Conservation (phyloP, 1,284 basidiomycete genomes). For the Marasmius sp. region DNA sequence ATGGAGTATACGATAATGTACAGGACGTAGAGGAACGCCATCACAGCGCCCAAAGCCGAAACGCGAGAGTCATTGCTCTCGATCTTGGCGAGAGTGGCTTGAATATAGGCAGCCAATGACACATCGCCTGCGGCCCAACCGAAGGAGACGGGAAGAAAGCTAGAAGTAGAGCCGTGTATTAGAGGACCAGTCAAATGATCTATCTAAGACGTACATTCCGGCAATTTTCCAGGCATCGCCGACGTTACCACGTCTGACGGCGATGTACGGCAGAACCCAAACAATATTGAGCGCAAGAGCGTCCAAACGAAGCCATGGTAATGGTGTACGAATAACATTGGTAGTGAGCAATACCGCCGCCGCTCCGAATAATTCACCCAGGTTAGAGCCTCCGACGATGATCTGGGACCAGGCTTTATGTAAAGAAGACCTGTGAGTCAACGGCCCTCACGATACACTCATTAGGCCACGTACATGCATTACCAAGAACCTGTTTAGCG, state of each 20-base stretch:
- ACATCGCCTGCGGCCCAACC: conserved; percentile 36
- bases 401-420: conserved; percentile 31
- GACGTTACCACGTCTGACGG: conserved; percentile 21
- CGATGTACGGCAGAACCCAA: conserved; percentile 29
- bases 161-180: not conserved
- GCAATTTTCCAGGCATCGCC: conserved; percentile 31
- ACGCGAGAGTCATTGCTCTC: conserved; percentile 25
- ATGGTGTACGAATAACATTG: conserved; percentile 27
- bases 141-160: not conserved
- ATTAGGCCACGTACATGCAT: not conserved
- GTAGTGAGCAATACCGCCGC: conserved; percentile 27
- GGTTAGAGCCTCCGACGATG: conserved; percentile 33
- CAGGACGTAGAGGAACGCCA: conserved; percentile 30
- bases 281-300: conserved; percentile 31
- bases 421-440: not conserved
- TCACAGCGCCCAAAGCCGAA: conserved; percentile 30
- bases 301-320: conserved; percentile 31
- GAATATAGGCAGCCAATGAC: conserved; percentile 33
- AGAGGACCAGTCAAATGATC: not conserved
- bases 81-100: conserved; percentile 25
- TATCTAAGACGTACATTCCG: conserved; percentile 15
- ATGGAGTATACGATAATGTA: conserved; percentile 32
- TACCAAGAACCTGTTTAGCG: conserved; percentile 27
- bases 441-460: not conserved
- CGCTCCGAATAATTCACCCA: conserved; percentile 31